Base-by-base conservation (phyloP, 768 basidiomycete species). In the Boletales sp. region DNA sequence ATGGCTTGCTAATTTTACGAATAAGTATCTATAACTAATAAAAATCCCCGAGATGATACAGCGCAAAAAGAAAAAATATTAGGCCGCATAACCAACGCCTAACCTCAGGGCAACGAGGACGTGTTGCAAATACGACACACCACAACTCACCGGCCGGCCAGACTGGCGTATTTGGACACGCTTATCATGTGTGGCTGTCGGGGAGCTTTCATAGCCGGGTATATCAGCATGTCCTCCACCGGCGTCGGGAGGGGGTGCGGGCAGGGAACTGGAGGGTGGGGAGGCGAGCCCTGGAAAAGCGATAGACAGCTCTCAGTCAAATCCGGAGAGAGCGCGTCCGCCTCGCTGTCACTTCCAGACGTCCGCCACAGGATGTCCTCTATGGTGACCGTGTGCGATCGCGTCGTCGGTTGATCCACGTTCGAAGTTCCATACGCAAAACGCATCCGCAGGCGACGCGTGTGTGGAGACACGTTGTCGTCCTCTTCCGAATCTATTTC, bases 401-500 rank as follows among this genome's bases (percentile, higher is more conserved):
- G 65, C 43, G 57, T 57, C 51, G 63, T 53, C 15, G 70, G 68
- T 31, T 70, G 73, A 12, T 60, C 54, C 18, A 40, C 44, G 28
- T 31, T 50, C 2, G 55, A 42, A 13, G 44, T 42, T 28, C 60
- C 57, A 28, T 70, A 56, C 28, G 64, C 49, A 36, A 62, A 55
- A 8, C 64, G 66, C 66, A 78, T 59, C 10, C 78, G 74, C 59
- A 74, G 70, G 48, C 75, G 77, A 33, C 79, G 75, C 28, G 72
- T 65, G 30, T 80, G 76, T 51, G 84, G 82, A 15, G 83, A 70
- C 45, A 51, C 57, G 30, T 53, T 51, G 34, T 80, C 78, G 52
- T 86, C 83, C 57, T 82, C 82, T 17, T 81, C 81, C 0, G 76
- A 74, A 3, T 81, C 71, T 49, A 85, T 76, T 60, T 84, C 82